Evolutionary conservation across 2,329 filamentous ascomycete species (phyloP), one percentile per base, ranked within the genome.

Genomic region (Nakataea oryzae): DNA sequence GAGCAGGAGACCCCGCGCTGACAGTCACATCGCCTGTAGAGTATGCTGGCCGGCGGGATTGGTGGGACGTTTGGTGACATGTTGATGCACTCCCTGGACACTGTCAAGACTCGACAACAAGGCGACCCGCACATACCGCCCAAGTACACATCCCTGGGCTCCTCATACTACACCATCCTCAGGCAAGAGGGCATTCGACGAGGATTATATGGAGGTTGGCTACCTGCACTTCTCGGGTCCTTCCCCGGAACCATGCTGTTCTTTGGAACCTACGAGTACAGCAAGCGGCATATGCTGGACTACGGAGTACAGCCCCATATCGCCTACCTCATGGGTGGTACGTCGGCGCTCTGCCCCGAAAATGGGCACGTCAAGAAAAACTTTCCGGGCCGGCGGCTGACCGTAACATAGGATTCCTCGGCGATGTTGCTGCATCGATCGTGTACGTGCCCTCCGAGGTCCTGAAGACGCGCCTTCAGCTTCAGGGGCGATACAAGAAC

Each of bases 61-160:
- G 95, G 96, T 71, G 95, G 95, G 61, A 93, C 90, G 21, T 96
- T 89, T 62, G 95, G 96, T 63, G 95, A 99, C 75, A 89, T 99
- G 83, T 80, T 99, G 67, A 99, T 99, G 95, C 95, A 99, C 78
- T 97, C 93, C 57, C 84, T 99, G 71, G 95, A 99, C 75, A 99
- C 95, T 0, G 95, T 99, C 70, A 99, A 99, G 78, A 99, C 95
- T 58, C 86, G 95, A 68, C 96, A 99, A 74, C 95, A 99, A 76
- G 95, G 93, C 70, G 95, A 97, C 71, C 93, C 93, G 57, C 89
- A 95, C 72, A 84, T 96, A 64, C 95, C 95, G 27, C 89, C 95
- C 1, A 96, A 90, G 76, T 99, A 99, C 76, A 88, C 89, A 13
- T 93, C 91, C 21, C 86, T 97, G 74, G 90, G 89, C 54, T 90